Evolutionary conservation across 345 rosid species (phyloP), one percentile per base, ranked within the genome.

Genomic region (Cardiospermum halicacabum): DNA sequence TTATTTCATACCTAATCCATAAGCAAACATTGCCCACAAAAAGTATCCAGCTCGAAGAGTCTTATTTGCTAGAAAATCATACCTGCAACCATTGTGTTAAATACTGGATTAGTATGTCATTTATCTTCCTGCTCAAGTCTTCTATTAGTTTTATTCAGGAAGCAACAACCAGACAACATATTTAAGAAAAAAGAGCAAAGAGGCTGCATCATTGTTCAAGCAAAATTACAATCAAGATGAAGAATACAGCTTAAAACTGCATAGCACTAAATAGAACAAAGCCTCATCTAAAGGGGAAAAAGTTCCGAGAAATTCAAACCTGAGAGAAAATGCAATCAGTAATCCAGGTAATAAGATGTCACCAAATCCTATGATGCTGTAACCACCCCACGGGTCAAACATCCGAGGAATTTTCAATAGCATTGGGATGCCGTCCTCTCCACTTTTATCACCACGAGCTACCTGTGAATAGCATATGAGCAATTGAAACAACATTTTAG

Each of bases 361-460:
- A 26, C 97, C 99, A 37, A 95, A 95, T 67, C 99, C 97, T 53
- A 95, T 91, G 71, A 95, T 86, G 75, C 97, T 91, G 81, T 82
- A 95, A 64, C 99, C 99, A 30, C 99, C 99, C 99, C 99, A 95
- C 0, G 97, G 99, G 80, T 95, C 99, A 56, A 85, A 91, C 89
- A 95, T 73, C 50, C 96, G 91, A 0, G 99, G 99, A 60, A 91
- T 91, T 77, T 95, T 95, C 69, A 95, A 71, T 70, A 95, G 81
- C 99, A 95, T 91, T 1, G 99, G 99, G 40, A 95, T 95, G 40
- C 99, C 97, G 77, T 95, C 97, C 79, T 91, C 92, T 60, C 97
- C 97, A 42, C 96, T 91, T 72, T 61, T 82, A 78, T 95, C 96
- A 40, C 97, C 99, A 40, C 96, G 96, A 56, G 99, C 99, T 62